Conservation (phyloP, 2,329 filamentous ascomycete genomes). For the Ophiostoma quercus region DNA sequence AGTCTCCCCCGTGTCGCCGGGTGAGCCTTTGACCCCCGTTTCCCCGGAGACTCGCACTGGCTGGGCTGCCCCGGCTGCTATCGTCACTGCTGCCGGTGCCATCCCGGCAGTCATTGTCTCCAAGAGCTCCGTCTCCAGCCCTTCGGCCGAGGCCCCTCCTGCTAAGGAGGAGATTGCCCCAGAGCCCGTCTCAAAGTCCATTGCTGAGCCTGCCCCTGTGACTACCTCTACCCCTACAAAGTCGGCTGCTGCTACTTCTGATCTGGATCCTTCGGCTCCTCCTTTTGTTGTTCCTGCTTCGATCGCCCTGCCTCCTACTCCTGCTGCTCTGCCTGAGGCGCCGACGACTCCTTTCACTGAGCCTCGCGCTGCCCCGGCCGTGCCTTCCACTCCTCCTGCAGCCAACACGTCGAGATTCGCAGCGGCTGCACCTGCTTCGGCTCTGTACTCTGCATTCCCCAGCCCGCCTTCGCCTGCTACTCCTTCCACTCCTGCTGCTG, state of each 20-base stretch:
- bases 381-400: neutral
- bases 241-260: neutral
- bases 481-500: neutral
- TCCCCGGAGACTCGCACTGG: neutral
- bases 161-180: neutral
- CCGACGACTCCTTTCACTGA: neutral
- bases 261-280: neutral
- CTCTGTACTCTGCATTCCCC: neutral
- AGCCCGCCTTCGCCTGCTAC: neutral
- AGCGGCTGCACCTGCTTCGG: neutral
- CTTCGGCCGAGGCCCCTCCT: neutral
- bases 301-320: neutral
- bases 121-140: neutral
- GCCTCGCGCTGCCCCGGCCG: neutral
- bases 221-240: neutral
- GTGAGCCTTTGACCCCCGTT: neutral
- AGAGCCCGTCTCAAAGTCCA: neutral
- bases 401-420: neutral
- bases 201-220: neutral
- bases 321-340: neutral
- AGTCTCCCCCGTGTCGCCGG: neutral
- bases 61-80: neutral
- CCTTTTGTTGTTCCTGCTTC: neutral
- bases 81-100: neutral
- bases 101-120: constrained; percentile 1